A percentile compares a stretch with the other conserved stretches of the same genome.
Evolutionary conservation across 192 early-diverging fungal genomes (phyloP).

Genomic region (Coemansia sp.): DNA sequence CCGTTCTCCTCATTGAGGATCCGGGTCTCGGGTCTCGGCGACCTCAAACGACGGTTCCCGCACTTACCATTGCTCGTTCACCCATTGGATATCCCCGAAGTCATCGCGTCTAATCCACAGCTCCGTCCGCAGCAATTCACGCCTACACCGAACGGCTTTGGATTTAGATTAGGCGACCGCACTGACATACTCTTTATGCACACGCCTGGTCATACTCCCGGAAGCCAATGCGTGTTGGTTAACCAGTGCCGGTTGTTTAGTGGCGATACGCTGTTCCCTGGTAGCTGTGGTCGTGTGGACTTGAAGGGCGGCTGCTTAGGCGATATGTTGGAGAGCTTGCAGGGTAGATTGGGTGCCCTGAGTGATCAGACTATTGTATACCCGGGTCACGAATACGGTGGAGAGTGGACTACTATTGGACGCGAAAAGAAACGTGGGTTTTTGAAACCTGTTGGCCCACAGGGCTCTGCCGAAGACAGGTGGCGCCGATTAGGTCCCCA

Average conservation of each 20-base stretch:
- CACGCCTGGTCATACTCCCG: slow-evolving; percentile 92
- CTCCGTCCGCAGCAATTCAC: slow-evolving; percentile 59
- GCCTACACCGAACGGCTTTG: slow-evolving; percentile 64
- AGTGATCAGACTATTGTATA: slow-evolving; percentile 73
- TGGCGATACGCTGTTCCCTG: slow-evolving; percentile 87
- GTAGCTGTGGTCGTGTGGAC: slow-evolving; percentile 80
- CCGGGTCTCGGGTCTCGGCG: slow-evolving; percentile 75
- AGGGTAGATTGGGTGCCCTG: slow-evolving; percentile 59
- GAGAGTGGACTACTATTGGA: slow-evolving; percentile 82
- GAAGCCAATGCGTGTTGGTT: slow-evolving; percentile 82
- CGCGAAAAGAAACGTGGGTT: slow-evolving; percentile 59
- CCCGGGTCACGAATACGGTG: slow-evolving; percentile 91
- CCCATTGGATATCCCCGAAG: slow-evolving; percentile 70
- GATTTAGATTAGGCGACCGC: slow-evolving; percentile 56
- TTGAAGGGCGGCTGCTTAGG: slow-evolving; percentile 71
- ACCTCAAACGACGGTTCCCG: slow-evolving; percentile 73
- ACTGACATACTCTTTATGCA: slow-evolving; percentile 76
- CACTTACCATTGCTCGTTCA: slow-evolving; percentile 78
- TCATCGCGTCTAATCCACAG: slow-evolving; percentile 71
- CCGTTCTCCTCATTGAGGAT: slow-evolving; percentile 81
- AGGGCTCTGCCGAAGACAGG: slow-evolving; percentile 29
- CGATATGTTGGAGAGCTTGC: slow-evolving; percentile 75
- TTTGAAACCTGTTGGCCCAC: slow-evolving; percentile 23
- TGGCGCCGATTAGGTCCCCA: slow-evolving; percentile 27
- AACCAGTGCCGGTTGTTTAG: slow-evolving; percentile 76